Percentiles rank a stretch among this genome's conserved stretches.
phyloP scores from a whole-genome alignment of 176 grass and related monocot species.

The Aegilops sharonensis region DNA sequence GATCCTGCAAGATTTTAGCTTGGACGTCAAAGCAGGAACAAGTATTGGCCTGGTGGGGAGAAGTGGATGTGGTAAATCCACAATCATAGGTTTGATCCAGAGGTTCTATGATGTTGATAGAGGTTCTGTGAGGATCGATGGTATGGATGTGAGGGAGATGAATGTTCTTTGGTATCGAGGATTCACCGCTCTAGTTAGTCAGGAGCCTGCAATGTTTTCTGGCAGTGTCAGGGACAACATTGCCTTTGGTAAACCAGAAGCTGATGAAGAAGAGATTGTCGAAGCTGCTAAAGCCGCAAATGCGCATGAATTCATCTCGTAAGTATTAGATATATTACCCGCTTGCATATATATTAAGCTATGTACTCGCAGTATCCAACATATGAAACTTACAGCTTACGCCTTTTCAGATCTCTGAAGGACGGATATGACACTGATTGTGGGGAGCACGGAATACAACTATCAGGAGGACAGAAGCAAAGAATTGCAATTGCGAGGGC shows the following conservation, averaged over 20 bases:
- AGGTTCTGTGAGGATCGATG: constrained; percentile 70
- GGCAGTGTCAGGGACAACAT: constrained; percentile 86
- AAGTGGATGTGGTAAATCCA: constrained; percentile 97
- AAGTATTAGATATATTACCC: constrained; percentile 27
- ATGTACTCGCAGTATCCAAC: neutral
- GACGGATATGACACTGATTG: constrained; percentile 89
- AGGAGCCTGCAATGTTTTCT: constrained; percentile 94
- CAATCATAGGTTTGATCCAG: constrained; percentile 90
- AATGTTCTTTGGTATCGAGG: constrained; percentile 86
- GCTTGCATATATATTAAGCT: constrained; percentile 2
- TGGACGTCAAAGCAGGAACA: constrained; percentile 89
- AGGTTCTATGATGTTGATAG: constrained; percentile 96
- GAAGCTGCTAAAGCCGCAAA: constrained; percentile 90
- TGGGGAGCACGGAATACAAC: constrained; percentile 77
- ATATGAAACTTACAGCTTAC: constrained; percentile 26
- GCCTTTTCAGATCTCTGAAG: constrained; percentile 75
- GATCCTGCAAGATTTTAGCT: constrained; percentile 82
- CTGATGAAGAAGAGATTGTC: constrained; percentile 81
- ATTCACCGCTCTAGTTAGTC: constrained; percentile 88
- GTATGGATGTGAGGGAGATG: constrained; percentile 74
- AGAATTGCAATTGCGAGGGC: constrained; percentile 95
- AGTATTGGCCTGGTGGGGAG: constrained; percentile 88
- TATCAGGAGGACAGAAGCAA: constrained; percentile 96
- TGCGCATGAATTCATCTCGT: constrained; percentile 97
- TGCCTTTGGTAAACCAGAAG: constrained; percentile 91